Conservation (phyloP, 2,329 filamentous ascomycete genomes). For the Tolypocladium cylindrosporum region DNA sequence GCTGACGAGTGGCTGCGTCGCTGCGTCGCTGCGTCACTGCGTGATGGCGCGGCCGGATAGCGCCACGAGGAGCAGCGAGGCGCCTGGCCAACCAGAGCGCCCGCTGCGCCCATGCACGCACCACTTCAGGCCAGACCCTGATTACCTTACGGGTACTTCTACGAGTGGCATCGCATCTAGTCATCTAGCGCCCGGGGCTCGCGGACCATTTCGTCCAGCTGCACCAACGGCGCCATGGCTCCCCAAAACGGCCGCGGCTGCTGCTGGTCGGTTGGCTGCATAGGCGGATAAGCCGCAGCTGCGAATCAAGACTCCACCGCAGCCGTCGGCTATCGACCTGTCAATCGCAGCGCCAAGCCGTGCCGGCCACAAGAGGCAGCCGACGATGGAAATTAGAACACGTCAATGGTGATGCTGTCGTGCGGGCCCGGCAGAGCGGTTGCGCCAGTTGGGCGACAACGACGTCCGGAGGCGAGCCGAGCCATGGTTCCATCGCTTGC, state of each 20-base stretch:
- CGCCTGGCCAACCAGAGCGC: background rate
- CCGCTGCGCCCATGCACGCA: background rate
- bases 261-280: background rate
- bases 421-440: too few relatives aligned
- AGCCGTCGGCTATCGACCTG: background rate
- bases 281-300: background rate
- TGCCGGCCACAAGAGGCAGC: background rate
- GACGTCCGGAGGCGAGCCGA: too few relatives aligned
- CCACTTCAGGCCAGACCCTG: background rate
- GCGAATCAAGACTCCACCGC: background rate
- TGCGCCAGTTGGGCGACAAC: background rate
- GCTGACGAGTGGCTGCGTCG: background rate
- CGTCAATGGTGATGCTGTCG: background rate
- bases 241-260: background rate
- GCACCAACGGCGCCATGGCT: background rate
- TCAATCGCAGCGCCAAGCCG: background rate
- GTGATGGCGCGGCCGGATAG: background rate
- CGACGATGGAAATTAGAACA: background rate
- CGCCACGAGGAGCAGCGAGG: background rate
- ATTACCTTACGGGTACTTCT: too few relatives aligned
- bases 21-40: background rate
- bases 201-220: background rate
- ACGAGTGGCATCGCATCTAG: too few relatives aligned
- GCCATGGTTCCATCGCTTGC: background rate
- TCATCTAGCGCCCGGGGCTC: too few relatives aligned